phyloP scores from a whole-genome alignment of 805 yeast genomes.

The Monosporozyma servazzii region DNA sequence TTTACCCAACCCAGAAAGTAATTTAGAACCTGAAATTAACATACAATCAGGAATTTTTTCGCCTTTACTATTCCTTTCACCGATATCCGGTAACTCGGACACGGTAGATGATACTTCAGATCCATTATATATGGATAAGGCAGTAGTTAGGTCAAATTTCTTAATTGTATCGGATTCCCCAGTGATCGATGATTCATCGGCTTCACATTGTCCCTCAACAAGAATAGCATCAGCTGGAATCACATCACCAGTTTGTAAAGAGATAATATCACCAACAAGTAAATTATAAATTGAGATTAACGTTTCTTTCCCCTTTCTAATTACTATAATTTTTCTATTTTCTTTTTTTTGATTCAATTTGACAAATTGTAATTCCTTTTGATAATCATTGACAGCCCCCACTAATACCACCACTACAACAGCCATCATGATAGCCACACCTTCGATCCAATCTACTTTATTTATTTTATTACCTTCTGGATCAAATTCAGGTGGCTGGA shows the following conservation, averaged over 20 bases:
- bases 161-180: slow-evolving; percentile 85
- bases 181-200: slow-evolving; percentile 87
- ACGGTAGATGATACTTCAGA: slow-evolving; percentile 14
- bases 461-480: slow-evolving; percentile 70
- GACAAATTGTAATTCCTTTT: slow-evolving; percentile 88
- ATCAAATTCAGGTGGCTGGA: slow-evolving; percentile 69
- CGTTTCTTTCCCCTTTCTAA: slow-evolving; percentile 60
- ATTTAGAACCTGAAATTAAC: slow-evolving; percentile 84
- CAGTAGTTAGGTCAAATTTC: slow-evolving; percentile 48
- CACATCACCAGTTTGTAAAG: slow-evolving; percentile 87
- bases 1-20: slow-evolving; percentile 76
- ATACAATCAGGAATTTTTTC: slow-evolving; percentile 55
- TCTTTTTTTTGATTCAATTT: slow-evolving; percentile 82
- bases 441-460: slow-evolving; percentile 96
- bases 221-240: slow-evolving; percentile 82
- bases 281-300: slow-evolving; percentile 66
- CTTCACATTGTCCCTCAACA: slow-evolving; percentile 65
- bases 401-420: slow-evolving; percentile 83
- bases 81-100: slow-evolving; percentile 7
- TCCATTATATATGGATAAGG: slow-evolving; percentile 26
- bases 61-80: slow-evolving; percentile 4
- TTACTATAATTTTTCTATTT: slow-evolving; percentile 66
- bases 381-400: slow-evolving; percentile 93
- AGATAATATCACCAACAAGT: slow-evolving; percentile 76
- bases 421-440: slow-evolving; percentile 93